A percentile compares a stretch with the other conserved stretches of the same genome.
These are phyloP conservation scores for Zygnema cylindricum DNA, from an alignment of 139 green algal species.

Conservation along the genomic window DNA sequence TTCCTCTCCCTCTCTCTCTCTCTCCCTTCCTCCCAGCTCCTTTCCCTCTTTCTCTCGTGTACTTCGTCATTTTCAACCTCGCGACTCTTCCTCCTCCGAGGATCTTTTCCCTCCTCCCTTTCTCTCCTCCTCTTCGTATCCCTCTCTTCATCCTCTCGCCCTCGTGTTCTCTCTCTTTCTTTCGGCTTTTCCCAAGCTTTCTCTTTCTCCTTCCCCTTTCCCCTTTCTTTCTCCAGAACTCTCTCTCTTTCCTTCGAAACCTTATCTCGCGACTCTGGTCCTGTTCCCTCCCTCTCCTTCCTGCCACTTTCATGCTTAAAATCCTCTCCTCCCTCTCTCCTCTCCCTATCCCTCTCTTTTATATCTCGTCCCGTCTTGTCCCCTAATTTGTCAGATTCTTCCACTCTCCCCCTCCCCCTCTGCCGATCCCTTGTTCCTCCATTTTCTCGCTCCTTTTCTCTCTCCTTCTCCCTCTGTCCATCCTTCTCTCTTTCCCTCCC, in stretches of 20 bases:
- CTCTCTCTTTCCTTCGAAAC: not conserved
- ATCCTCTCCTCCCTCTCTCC: not conserved
- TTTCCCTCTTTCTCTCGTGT: not conserved
- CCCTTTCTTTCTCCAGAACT: not conserved
- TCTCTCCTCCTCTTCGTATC: conserved; percentile 26
- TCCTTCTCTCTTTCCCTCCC: too few species aligned
- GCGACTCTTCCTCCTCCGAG: not conserved
- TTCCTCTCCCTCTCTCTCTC: not conserved
- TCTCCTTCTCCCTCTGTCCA: too few species aligned
- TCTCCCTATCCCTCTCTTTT: not conserved
- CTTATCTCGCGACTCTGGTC: not conserved
- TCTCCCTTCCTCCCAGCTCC: not conserved
- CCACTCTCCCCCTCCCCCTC: too few species aligned
- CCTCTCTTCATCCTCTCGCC: conserved; percentile 30
- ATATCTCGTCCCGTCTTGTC: not conserved
- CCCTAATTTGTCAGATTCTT: not conserved
- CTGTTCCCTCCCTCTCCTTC: not conserved
- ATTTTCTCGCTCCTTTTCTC: too few species aligned
- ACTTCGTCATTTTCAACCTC: not conserved
- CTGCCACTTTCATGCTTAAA: not conserved
- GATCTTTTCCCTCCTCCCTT: not conserved
- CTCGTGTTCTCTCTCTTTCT: not conserved
- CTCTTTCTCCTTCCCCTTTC: not conserved
- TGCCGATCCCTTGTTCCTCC: too few species aligned
- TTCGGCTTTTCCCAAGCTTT: not conserved